A percentile compares a stretch with the other conserved stretches of the same genome.
These are phyloP conservation scores for Stylosanthes scabra DNA, from an alignment of 331 rosid species.

Conservation along the genomic window DNA sequence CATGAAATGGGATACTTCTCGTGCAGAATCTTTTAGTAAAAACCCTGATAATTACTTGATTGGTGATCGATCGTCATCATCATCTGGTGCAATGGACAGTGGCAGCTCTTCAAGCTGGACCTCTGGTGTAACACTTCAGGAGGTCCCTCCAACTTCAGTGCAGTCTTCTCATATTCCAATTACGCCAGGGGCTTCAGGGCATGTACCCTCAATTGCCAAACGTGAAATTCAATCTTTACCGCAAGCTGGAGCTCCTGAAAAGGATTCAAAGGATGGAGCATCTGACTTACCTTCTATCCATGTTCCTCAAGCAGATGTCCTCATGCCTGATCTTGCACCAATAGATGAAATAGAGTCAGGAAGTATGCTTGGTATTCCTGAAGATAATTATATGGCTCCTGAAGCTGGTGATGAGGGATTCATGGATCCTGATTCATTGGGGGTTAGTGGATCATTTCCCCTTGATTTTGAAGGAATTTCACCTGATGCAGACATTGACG, in stretches of 20 bases:
- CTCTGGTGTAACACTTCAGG: slow-evolving; percentile 87
- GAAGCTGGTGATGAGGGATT: slow-evolving; percentile 55
- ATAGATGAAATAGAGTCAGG: slow-evolving; percentile 59
- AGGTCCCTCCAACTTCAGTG: slow-evolving; percentile 69
- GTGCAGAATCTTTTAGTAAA: slow-evolving; percentile 55
- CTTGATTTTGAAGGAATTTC: slow-evolving; percentile 62
- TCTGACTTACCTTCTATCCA: slow-evolving; percentile 51
- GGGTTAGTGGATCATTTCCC: slow-evolving; percentile 51
- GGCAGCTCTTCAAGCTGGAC: slow-evolving; percentile 63
- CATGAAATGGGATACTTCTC: slow-evolving; percentile 70
- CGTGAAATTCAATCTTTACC: slow-evolving; percentile 61
- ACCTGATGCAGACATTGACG: slow-evolving; percentile 76
- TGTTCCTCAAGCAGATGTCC: slow-evolving; percentile 55
- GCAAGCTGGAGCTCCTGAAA: slow-evolving; percentile 52
- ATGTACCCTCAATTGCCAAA: slow-evolving; percentile 42
- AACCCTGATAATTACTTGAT: slow-evolving; percentile 58
- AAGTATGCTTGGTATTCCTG: slow-evolving; percentile 54
- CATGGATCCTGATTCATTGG: slow-evolving; percentile 55
- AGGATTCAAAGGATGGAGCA: slow-evolving; percentile 49
- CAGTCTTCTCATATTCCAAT: slow-evolving; percentile 53
- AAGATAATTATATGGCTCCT: slow-evolving; percentile 52
- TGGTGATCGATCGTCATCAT: slow-evolving; percentile 63
- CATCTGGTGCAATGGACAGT: slow-evolving; percentile 59
- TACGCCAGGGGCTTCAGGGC: slow-evolving; percentile 45
- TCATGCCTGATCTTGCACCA: slow-evolving; percentile 72